Evolutionary conservation across 208 protist genomes (phyloP).

Genomic region (Trypanosoma theileri): DNA sequence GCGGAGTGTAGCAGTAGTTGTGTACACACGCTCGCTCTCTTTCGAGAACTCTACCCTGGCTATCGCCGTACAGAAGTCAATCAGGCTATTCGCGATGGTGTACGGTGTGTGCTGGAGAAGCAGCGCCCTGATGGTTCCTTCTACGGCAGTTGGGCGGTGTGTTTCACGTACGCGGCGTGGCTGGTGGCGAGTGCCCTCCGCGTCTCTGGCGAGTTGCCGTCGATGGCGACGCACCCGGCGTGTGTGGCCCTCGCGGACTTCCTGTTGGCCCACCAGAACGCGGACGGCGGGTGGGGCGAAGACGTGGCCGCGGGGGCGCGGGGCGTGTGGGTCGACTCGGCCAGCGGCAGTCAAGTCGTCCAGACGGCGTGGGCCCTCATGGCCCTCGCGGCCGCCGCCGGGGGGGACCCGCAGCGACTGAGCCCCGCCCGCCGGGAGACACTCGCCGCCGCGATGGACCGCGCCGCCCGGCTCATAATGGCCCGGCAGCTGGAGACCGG

Average conservation of each 20-base stretch:
- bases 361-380: constrained; percentile 97
- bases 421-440: constrained; percentile 37
- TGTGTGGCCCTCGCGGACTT: constrained; percentile 89
- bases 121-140: constrained; percentile 92
- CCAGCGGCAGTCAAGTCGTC: constrained; percentile 92
- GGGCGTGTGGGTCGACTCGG: constrained; percentile 84
- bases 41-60: constrained; percentile 85
- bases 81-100: constrained; percentile 82
- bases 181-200: constrained; percentile 93
- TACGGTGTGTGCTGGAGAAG: constrained; percentile 84
- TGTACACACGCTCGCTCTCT: constrained; percentile 91
- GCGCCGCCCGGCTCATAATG: constrained; percentile 85
- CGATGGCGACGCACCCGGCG: constrained; percentile 69
- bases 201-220: constrained; percentile 66
- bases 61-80: constrained; percentile 91
- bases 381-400: constrained; percentile 88
- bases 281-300: constrained; percentile 97
- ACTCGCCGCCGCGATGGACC: constrained; percentile 68
- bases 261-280: constrained; percentile 91
- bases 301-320: constrained; percentile 89
- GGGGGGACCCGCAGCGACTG: constrained; percentile 28
- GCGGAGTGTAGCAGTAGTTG: constrained; percentile 96
- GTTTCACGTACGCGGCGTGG: constrained; percentile 98
- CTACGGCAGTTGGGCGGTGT: constrained; percentile 96
- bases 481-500: constrained; percentile 79